Conservation (phyloP, 2,329 filamentous ascomycete genomes). For the Aschersonia sp. region DNA sequence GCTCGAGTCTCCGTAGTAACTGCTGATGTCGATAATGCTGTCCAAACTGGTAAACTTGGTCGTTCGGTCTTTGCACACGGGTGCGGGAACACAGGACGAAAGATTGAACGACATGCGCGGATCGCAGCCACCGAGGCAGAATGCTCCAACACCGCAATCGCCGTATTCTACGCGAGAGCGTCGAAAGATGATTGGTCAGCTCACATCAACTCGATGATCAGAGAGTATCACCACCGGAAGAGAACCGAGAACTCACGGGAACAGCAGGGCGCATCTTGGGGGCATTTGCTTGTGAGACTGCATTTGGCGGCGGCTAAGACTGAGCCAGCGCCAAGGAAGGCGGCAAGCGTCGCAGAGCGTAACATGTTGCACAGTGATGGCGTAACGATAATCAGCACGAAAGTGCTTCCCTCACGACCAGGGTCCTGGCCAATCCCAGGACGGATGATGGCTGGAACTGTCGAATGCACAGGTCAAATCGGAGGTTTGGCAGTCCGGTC, state of each 20-base stretch:
- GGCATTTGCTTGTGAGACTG: conserved; percentile 45
- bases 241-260: conserved; percentile 45
- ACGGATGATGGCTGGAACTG: too few species aligned
- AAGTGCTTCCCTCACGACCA: too few species aligned
- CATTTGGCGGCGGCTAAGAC: conserved; percentile 23
- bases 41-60: conserved; percentile 64
- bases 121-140: conserved; percentile 92
- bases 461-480: too few species aligned
- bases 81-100: conserved; percentile 72
- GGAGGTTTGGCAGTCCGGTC: too few species aligned
- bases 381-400: neutral
- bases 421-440: too few species aligned
- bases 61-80: conserved; percentile 61
- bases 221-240: neutral
- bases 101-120: conserved; percentile 69
- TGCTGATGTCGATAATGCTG: conserved; percentile 51
- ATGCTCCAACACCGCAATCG: conserved; percentile 84
- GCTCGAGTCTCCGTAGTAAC: conserved; percentile 74
- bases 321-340: conserved; percentile 17
- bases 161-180: conserved; percentile 55
- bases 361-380: conserved; percentile 13
- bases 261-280: conserved; percentile 59
- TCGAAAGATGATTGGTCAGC: conserved; percentile 5
- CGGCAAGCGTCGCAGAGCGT: conserved; percentile 14
- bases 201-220: neutral